Percentiles rank a stretch among this genome's conserved stretches.
Evolutionary conservation across 805 yeast species (phyloP).

Genomic region (Hanseniaspora occidentalis): DNA sequence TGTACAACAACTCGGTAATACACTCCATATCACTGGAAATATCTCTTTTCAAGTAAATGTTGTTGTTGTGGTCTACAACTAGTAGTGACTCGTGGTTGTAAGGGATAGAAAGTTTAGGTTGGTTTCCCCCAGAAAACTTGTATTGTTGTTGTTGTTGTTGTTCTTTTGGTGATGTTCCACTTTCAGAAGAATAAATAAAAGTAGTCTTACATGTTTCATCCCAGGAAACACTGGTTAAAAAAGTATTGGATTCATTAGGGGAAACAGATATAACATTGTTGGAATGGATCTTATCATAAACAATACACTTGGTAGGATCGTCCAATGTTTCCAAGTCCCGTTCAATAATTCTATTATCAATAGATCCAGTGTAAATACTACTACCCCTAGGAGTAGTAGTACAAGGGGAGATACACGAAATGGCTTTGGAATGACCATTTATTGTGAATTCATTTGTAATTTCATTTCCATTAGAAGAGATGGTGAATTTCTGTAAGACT

Average conservation of each 20-base stretch:
- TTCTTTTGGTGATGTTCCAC: no score
- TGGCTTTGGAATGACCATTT: conserved; percentile 71
- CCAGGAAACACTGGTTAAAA: conserved; percentile 73
- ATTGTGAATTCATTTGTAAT: conserved; percentile 24
- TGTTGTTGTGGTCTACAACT: conserved; percentile 24
- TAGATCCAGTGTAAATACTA: conserved; percentile 50
- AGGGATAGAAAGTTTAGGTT: conserved; percentile 37
- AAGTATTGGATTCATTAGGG: conserved; percentile 17
- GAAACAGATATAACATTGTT: conserved; percentile 53
- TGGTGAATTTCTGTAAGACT: conserved; percentile 6
- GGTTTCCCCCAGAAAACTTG: conserved; percentile 30
- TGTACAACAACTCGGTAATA: no score
- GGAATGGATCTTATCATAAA: conserved; percentile 36
- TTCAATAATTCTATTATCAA: conserved; percentile 60
- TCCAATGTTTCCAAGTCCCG: conserved; percentile 33
- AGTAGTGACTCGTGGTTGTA: conserved; percentile 27
- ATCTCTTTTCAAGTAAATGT: no score
- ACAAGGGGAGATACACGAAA: conserved; percentile 39
- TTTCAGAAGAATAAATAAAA: no score
- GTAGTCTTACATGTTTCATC: conserved; percentile 62
- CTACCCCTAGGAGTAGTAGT: conserved; percentile 16
- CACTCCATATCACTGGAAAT: no score
- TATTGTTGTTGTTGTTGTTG: no score
- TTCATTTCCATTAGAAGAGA: neutral
- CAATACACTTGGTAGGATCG: conserved; percentile 16